phyloP scores from a whole-genome alignment of 2,329 filamentous ascomycete genomes.

The Saccharata proteae region DNA sequence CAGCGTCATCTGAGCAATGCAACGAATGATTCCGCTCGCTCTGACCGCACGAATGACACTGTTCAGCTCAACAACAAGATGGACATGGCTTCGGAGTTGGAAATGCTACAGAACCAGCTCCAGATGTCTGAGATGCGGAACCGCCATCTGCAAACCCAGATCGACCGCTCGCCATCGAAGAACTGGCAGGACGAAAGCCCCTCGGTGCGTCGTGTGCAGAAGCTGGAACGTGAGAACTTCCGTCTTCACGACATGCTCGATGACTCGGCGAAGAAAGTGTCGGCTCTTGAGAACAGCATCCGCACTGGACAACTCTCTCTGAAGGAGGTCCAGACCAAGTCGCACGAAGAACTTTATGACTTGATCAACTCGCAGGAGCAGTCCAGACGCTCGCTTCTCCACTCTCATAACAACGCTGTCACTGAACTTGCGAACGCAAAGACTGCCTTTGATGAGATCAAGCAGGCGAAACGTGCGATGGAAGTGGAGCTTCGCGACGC shows the following conservation, averaged over 20 bases:
- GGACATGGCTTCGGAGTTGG: constrained; percentile 81
- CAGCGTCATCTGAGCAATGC: constrained; percentile 57
- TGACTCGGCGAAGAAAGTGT: constrained; percentile 86
- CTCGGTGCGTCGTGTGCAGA: constrained; percentile 69
- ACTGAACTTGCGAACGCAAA: constrained; percentile 80
- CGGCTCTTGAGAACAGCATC: constrained; percentile 74
- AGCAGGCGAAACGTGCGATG: constrained; percentile 63
- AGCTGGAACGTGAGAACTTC: constrained; percentile 84
- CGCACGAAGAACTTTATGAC: constrained; percentile 87
- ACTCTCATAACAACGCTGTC: constrained; percentile 75
- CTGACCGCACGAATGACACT: constrained; percentile 75
- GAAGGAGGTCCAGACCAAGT: constrained; percentile 83
- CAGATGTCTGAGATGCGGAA: constrained; percentile 95
- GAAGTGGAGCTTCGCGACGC: constrained; percentile 83
- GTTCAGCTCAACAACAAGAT: constrained; percentile 76
- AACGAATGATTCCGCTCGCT: constrained; percentile 64
- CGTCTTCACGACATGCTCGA: constrained; percentile 89
- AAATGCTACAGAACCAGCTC: constrained; percentile 86
- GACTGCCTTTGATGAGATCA: constrained; percentile 73
- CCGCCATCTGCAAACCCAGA: constrained; percentile 76
- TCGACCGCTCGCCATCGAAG: constrained; percentile 56
- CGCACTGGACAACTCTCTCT: constrained; percentile 78
- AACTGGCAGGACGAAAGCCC: constrained; percentile 66
- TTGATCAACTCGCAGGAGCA: constrained; percentile 89
- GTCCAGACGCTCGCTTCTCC: constrained; percentile 66